Base-by-base conservation (phyloP, 345 rosid species). In the Sonneratia caseolaris region DNA sequence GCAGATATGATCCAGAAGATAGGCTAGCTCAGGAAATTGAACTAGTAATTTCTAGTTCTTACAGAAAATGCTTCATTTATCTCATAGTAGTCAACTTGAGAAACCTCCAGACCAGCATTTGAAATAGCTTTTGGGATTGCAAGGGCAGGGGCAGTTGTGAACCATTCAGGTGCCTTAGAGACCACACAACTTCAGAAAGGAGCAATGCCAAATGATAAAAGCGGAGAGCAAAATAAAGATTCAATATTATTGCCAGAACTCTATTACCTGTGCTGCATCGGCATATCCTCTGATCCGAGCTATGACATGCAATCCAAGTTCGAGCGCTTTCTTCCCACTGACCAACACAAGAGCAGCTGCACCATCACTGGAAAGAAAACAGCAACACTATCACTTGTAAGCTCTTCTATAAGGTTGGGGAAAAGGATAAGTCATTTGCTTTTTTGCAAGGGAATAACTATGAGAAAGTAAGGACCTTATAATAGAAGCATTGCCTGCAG, bases 21-120 rank as follows among this genome's bases (percentile, higher is more conserved):
- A 7, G 38, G 38, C 19, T 42, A 42, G 45, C 45, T 42, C 45
- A 42, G 5, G 45, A 42, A 14, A 43, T 14, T 51, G 49, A 35
- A 65, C 71, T 66, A 38, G 21, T 61, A 68, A 70, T 27, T 27
- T 51, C 70, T 71, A 36, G 64, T 32, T 13, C 82, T 84, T 83
- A 95, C 98, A 70, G 98, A 86, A 79, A 95, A 95, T 24, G 98
- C 98, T 84, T 95, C 97, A 70, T 92, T 95, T 78, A 95, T 95
- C 82, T 95, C 98, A 19, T 90, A 95, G 76, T 82, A 92, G 82
- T 92, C 99, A 69, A 95, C 86, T 81, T 86, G 89, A 73, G 96
- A 85, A 82, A 92, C 86, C 65, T 84, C 81, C 79, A 95, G 75
- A 68, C 97, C 91, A 69, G 98, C 96, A 79, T 83, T 86, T 68